A percentile compares a stretch with the other conserved stretches of the same genome.
Evolutionary conservation across 352 stramenopile genomes (phyloP).

Genomic region (Saprolegnia parasitica): DNA sequence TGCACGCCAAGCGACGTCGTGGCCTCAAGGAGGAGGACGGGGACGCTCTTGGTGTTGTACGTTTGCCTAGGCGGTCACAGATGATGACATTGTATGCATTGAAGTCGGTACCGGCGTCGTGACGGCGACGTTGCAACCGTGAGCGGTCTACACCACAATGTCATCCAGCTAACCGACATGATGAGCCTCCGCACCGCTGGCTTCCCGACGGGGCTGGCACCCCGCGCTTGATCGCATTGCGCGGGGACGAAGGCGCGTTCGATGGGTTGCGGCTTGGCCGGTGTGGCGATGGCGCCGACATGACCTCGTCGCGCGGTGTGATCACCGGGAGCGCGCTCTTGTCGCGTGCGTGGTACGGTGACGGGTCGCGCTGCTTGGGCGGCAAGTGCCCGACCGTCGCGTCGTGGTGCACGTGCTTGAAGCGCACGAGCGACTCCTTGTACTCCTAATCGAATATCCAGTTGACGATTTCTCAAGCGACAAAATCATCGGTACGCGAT

Average conservation of each 20-base stretch:
- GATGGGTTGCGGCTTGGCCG: not conserved
- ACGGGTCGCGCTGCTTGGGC: slow-evolving; percentile 29
- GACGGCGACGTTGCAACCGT: too few relatives aligned
- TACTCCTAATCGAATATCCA: slow-evolving; percentile 35
- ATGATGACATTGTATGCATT: not conserved
- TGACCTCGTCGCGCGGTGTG: not conserved
- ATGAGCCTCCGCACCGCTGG: not conserved
- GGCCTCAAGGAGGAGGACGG: slow-evolving; percentile 56
- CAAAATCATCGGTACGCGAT: slow-evolving; percentile 35
- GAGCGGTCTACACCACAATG: too few relatives aligned
- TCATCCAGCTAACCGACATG: not conserved
- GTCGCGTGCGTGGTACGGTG: not conserved
- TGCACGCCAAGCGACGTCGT: slow-evolving; percentile 58
- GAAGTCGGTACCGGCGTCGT: too few relatives aligned
- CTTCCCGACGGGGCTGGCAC: too few relatives aligned
- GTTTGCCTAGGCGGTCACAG: slow-evolving; percentile 6
- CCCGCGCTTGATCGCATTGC: too few relatives aligned
- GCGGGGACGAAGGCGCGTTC: not conserved
- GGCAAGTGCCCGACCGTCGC: slow-evolving; percentile 64
- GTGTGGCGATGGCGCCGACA: not conserved
- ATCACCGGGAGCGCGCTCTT: slow-evolving; percentile 1
- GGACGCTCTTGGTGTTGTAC: slow-evolving; percentile 27
- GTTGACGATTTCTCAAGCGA: not conserved
- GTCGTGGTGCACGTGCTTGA: slow-evolving; percentile 59
- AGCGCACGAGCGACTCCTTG: slow-evolving; percentile 50